Evolutionary conservation across 1,284 basidiomycete species (phyloP), one percentile per base, ranked within the genome.

Genomic region (Ceratobasidium sp.): DNA sequence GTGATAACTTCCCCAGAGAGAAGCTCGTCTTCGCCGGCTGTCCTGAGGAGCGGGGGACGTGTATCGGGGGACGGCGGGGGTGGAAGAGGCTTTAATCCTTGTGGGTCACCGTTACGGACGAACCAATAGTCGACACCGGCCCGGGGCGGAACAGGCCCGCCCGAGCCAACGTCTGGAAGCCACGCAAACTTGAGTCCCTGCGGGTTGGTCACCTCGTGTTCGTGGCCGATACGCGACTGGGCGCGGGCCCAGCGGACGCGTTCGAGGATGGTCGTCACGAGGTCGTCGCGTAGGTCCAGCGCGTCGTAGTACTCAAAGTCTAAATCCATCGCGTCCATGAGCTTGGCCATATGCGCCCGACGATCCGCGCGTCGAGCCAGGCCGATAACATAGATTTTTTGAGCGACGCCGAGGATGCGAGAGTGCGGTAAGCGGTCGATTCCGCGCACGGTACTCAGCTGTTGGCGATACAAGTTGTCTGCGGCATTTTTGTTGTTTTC

Each of bases 1-100:
- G 89, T 90, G 67, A 93, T 87, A 55, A 67, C 48, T 33, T 65
- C 64, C 1, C 44, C 33, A 6, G 57, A 60, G 12, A 71, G 44
- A 7, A 77, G 27, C 12, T 6, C 60, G n/a, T 73, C 69, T 27
- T 77, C 69, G 3, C 77, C 77, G 1, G 71, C 67, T 8, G 67
- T 77, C 33, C 68, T 59, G 48, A 76, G 64, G 10, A 80, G 27
- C n/a, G 78, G 70, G 20, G 71, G 57, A 23, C 75, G 78, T 2
- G 59, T 55, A 41, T 80, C 79, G 2, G 79, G 78, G 27, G 20
- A 38, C 2, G 68, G 73, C 38, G 75, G 68, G 44, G 60, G 18
- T 3, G 79, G 73, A 35, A 79, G 30, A 6, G 73, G 77, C 20
- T 74, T 60, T 10, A 59, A 20, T 7, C 48, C 52, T 41, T 66